Evolutionary conservation across 768 basidiomycete species (phyloP).

Genomic region (Clathrus columnatus): DNA sequence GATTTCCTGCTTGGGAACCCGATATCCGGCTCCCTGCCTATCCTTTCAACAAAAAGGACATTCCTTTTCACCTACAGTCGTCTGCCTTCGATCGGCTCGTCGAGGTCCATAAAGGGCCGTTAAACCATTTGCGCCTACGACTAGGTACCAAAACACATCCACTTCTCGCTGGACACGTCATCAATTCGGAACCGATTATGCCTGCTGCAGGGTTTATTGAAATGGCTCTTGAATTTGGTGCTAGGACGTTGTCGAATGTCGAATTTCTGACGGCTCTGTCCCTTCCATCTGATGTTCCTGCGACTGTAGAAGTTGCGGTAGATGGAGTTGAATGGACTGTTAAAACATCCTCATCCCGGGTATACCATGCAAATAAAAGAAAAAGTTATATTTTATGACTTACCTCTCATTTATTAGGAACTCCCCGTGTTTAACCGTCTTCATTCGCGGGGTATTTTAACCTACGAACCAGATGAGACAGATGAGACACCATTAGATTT

Average conservation of each 20-base stretch:
- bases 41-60: constrained; percentile 23
- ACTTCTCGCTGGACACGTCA: constrained; percentile 34
- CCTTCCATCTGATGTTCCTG: constrained; percentile 17
- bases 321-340: constrained; percentile 20
- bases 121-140: constrained; percentile 27
- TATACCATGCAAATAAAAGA: not conserved
- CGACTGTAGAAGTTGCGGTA: constrained; percentile 12
- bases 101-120: constrained; percentile 23
- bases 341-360: constrained; percentile 13
- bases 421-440: not conserved
- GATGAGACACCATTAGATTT: not conserved
- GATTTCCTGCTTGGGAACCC: constrained; percentile 9
- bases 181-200: constrained; percentile 37
- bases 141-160: constrained; percentile 31
- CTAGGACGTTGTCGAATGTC: constrained; percentile 19
- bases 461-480: not conserved
- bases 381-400: constrained; percentile 14
- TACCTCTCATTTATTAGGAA: not conserved
- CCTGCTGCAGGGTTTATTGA: constrained; percentile 36
- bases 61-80: constrained; percentile 17
- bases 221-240: constrained; percentile 31
- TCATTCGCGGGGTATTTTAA: constrained; percentile 18
- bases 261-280: constrained; percentile 18
- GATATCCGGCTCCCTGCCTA: constrained; percentile 22
- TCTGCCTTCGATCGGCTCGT: constrained; percentile 15